Evolutionary conservation across 1,139 yeast species (phyloP).

Genomic region (Saccharomyces hybrid): DNA sequence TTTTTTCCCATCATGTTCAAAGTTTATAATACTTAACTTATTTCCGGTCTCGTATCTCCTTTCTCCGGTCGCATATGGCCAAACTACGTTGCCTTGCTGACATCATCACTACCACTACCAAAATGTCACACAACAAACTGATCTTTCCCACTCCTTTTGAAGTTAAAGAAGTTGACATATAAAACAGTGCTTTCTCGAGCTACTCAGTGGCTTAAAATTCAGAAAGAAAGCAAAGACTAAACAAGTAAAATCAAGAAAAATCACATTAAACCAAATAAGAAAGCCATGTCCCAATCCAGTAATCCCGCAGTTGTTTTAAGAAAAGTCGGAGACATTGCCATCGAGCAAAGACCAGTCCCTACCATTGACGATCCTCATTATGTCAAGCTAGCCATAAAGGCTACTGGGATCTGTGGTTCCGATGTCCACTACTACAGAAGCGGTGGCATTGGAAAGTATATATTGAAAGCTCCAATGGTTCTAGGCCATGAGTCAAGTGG

Average conservation of each 20-base stretch:
- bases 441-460: neutral
- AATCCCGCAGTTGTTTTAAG: neutral
- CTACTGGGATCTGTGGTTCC: neutral
- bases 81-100: too few species aligned
- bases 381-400: neutral
- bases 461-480: neutral
- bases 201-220: too few species aligned
- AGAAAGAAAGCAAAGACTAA: too few species aligned
- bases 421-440: neutral
- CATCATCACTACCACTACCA: too few species aligned
- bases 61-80: neutral
- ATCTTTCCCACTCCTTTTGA: too few species aligned
- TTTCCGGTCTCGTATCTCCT: neutral
- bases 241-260: too few species aligned
- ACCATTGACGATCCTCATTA: neutral
- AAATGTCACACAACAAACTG: too few species aligned
- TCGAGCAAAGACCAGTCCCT: neutral
- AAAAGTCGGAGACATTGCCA: neutral
- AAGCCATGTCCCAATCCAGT: neutral
- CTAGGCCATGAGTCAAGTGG: neutral
- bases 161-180: too few species aligned
- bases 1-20: too few species aligned
- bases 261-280: too few species aligned
- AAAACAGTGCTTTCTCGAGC: too few species aligned
- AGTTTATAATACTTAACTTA: too few species aligned